Percentiles rank a stretch among this genome's conserved stretches.
Conservation (phyloP, 1,284 basidiomycete species). For the Pseudozyma hubeiensis region DNA sequence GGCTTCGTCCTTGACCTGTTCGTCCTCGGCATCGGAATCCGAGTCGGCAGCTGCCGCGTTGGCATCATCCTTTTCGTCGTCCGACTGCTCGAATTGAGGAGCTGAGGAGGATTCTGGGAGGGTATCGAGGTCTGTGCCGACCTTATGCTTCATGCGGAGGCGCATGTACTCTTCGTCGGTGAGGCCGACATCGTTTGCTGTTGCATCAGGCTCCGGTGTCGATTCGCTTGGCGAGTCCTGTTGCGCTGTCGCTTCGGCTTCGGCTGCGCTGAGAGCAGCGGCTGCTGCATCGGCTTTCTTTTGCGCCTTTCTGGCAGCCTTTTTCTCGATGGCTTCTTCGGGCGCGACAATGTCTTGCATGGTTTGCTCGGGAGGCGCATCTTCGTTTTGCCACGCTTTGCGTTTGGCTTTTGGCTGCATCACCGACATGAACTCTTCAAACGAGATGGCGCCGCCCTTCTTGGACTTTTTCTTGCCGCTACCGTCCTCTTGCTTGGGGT, state of each 20-base stretch:
- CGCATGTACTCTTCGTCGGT: constrained; percentile 70
- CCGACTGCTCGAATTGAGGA: constrained; percentile 64
- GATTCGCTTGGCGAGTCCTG: constrained; percentile 15
- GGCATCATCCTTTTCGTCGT: constrained; percentile 52
- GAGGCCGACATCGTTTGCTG: constrained; percentile 58
- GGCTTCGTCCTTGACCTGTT: constrained; percentile 32
- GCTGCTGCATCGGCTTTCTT: constrained; percentile 25
- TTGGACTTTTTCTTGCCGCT: constrained; percentile 18
- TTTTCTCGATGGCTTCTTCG: constrained; percentile 29
- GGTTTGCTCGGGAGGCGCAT: constrained; percentile 39
- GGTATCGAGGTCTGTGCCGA: constrained; percentile 57
- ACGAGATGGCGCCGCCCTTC: constrained; percentile 54
- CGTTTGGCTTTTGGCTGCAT: constrained; percentile 65
- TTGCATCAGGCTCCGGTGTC: constrained; percentile 49
- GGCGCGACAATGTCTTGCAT: constrained; percentile 34
- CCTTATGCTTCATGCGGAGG: constrained; percentile 67
- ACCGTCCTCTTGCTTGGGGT: constrained; percentile 7
- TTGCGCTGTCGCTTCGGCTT: constrained; percentile 2
- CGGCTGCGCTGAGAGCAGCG: constrained; percentile 10
- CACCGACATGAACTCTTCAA: constrained; percentile 66
- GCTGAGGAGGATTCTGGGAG: constrained; percentile 15
- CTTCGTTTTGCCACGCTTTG: constrained; percentile 65
- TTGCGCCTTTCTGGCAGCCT: constrained; percentile 39
- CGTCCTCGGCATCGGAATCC: constrained; percentile 32
- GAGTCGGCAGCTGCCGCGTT: constrained; percentile 12